Conservation (phyloP, 257 asterid genomes). For the Ophiorrhiza pumila region DNA sequence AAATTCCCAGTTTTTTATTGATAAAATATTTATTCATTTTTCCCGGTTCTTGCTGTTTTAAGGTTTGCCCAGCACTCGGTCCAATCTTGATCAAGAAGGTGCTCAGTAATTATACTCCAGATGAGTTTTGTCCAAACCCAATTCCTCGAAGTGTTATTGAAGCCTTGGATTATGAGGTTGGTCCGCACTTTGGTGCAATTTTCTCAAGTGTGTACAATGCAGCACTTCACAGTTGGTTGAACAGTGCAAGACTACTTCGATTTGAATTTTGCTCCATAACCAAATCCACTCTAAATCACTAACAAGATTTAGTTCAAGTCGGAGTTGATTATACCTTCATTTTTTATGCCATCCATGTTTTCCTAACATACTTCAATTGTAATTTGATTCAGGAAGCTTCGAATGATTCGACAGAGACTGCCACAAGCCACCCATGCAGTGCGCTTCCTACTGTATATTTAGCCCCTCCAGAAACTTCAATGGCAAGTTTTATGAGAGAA, state of each 20-base stretch:
- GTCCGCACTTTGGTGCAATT: constrained; percentile 18
- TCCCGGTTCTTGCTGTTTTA: background rate
- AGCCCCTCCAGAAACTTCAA: constrained; percentile 64
- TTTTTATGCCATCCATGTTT: background rate
- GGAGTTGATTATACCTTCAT: background rate
- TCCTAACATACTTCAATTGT: constrained; percentile 5
- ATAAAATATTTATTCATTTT: background rate
- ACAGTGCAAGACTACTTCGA: background rate
- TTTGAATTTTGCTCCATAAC: background rate
- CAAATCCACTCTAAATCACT: background rate
- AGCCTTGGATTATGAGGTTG: constrained; percentile 66
- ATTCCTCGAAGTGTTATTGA: constrained; percentile 59
- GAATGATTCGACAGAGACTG: constrained; percentile 27
- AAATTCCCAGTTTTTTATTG: background rate
- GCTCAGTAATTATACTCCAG: constrained; percentile 65
- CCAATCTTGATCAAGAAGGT: constrained; percentile 64
- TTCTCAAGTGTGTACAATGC: background rate
- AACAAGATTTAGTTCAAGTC: background rate
- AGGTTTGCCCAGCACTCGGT: constrained; percentile 85
- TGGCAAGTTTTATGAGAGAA: constrained; percentile 46
- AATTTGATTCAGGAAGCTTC: constrained; percentile 37
- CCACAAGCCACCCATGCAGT: constrained; percentile 53
- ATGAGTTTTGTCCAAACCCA: constrained; percentile 86
- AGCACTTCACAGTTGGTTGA: background rate
- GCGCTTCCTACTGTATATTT: constrained; percentile 49